Evolutionary conservation across 371 early-diverging fungal genomes (phyloP), one percentile per base, ranked within the genome.

Genomic region (Mucor indicus): DNA sequence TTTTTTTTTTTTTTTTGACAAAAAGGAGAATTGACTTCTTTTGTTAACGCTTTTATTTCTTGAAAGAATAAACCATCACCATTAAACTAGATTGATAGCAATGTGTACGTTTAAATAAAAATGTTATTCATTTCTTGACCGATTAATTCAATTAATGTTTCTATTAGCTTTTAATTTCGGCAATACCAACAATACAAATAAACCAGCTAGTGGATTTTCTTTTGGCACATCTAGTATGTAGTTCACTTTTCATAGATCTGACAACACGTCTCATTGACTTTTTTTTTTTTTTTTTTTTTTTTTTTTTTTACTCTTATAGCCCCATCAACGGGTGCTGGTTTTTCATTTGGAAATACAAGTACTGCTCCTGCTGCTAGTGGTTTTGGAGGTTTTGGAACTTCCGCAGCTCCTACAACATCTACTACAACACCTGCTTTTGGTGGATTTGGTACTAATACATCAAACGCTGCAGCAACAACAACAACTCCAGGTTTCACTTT

Each of bases 141-240:
- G 35, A 6, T 35, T n/a, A 15, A 35, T n/a, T n/a, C 8, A 13
- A 5, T 35, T 35, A 38, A 6, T 23, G 15, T 25, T n/a, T 16
- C 7, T 25, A 37, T 12, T 48, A 68, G 69, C 69, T 19, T 68
- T 68, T 35, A 60, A 48, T 46, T 68, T 68, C n/a, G n/a, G n/a
- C 41, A 55, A 58, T 48, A 58, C 54, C 21, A 54, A 16, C 27
- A 65, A 40, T 29, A 25, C 61, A 41, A 64, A 61, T 46, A 61
- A 64, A 25, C 69, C 54, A 37, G 55, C 55, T 20, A 25, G 42
- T 36, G 57, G 64, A 16, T 59, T 62, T 45, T 38, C 12, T 42
- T 52, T 24, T 52, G 58, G 29, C 29, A 38, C 44, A 5, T 49
- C 54, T 25, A 19, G 57, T 35, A 39, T 38, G 32, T 38, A 37